Conservation (phyloP, 306 rosid species). For the Medicago arabica region DNA sequence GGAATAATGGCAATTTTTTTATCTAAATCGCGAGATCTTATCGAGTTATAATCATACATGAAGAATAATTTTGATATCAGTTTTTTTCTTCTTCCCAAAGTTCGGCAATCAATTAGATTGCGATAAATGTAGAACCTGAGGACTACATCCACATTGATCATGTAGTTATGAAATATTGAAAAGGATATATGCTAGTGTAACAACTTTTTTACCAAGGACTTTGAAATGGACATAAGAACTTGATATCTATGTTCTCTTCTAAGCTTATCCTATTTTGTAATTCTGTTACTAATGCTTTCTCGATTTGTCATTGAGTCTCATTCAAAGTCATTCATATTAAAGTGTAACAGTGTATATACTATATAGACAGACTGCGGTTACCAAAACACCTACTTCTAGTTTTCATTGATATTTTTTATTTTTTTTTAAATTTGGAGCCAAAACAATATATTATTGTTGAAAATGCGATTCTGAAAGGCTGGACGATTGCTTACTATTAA, state of each 20-base stretch:
- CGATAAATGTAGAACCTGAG: conserved; percentile 20
- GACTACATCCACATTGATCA: conserved; percentile 18
- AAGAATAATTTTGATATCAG: conserved; percentile 21
- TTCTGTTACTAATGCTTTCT: conserved; percentile 26
- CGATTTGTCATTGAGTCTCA: conserved; percentile 29
- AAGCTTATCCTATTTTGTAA: conserved; percentile 16
- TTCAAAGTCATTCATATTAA: conserved; percentile 15
- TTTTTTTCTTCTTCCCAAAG: background rate
- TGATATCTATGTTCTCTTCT: conserved; percentile 30
- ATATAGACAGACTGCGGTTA: background rate
- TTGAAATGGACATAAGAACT: conserved; percentile 11
- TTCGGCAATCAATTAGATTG: conserved; percentile 23
- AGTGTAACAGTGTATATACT: background rate
- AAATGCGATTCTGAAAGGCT: conserved; percentile 5
- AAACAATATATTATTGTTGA: conserved; percentile 33
- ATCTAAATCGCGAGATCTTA: conserved; percentile 24
- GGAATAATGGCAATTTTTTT: conserved; percentile 16
- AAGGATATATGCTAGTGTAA: conserved; percentile 26
- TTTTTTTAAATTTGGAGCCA: background rate
- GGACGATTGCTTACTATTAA: background rate
- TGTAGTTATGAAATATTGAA: conserved; percentile 27
- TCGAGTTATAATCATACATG: background rate
- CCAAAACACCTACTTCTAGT: conserved; percentile 24
- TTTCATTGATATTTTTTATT: conserved; percentile 12
- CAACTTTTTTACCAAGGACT: conserved; percentile 15